Percentiles rank a stretch among this genome's conserved stretches.
Conservation (phyloP, 306 rosid genomes). For the Trifolium repens region DNA sequence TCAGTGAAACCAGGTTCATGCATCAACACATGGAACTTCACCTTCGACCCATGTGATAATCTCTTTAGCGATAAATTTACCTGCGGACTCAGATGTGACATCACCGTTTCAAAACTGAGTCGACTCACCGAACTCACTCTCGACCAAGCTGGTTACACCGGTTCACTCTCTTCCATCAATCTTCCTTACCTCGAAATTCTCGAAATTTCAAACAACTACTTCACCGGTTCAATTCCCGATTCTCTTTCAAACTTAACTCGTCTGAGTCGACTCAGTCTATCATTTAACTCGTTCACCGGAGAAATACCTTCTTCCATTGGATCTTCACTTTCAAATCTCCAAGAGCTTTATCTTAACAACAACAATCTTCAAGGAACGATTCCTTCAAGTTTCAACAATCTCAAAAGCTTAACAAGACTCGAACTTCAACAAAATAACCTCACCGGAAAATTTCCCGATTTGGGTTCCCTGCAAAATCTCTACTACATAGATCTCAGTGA, state of each 20-base stretch:
- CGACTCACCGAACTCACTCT: slow-evolving; percentile 82
- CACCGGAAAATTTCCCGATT: slow-evolving; percentile 57
- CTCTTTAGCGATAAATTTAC: slow-evolving; percentile 70
- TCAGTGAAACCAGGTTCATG: slow-evolving; percentile 69
- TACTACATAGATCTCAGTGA: slow-evolving; percentile 59
- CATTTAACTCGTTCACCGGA: slow-evolving; percentile 68
- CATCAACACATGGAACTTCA: slow-evolving; percentile 75
- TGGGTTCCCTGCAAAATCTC: slow-evolving; percentile 53
- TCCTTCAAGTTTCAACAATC: slow-evolving; percentile 50
- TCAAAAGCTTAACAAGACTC: slow-evolving; percentile 56
- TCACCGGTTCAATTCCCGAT: slow-evolving; percentile 62
- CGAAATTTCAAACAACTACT: slow-evolving; percentile 70
- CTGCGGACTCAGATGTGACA: slow-evolving; percentile 63
- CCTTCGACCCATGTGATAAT: slow-evolving; percentile 74
- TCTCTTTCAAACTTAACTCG: slow-evolving; percentile 65
- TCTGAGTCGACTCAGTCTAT: slow-evolving; percentile 62
- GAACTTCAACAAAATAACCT: slow-evolving; percentile 63
- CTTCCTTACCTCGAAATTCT: slow-evolving; percentile 76
- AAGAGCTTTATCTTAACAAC: slow-evolving; percentile 74
- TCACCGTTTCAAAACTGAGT: slow-evolving; percentile 42
- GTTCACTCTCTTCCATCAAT: slow-evolving; percentile 49
- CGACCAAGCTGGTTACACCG: slow-evolving; percentile 84
- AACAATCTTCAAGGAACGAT: slow-evolving; percentile 63
- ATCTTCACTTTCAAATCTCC: slow-evolving; percentile 48
- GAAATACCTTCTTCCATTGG: slow-evolving; percentile 60